Evolutionary conservation across 805 yeast genomes (phyloP).

Genomic region (Pichia manshurica): DNA sequence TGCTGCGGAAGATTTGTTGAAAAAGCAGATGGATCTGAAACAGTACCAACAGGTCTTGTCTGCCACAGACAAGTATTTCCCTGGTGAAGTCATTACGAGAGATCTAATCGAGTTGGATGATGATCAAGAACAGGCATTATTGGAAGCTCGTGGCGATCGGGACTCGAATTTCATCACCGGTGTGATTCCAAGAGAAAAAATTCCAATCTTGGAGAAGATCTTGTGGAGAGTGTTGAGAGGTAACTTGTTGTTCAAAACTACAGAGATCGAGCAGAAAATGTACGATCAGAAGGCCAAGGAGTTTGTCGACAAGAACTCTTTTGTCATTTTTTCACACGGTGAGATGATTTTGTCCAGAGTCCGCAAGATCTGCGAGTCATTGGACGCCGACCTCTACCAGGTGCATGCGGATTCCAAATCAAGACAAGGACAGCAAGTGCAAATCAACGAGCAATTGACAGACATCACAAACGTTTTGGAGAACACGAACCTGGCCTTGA

Average conservation of each 20-base stretch:
- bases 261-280: conserved; percentile 64
- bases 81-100: conserved; percentile 17
- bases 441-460: conserved; percentile 45
- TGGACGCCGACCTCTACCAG: conserved; percentile 73
- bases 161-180: conserved; percentile 64
- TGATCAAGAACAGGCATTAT: conserved; percentile 30
- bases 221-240: conserved; percentile 93
- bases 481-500: conserved; percentile 47
- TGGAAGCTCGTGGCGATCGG: conserved; percentile 34
- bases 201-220: conserved; percentile 69
- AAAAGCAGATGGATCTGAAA: conserved; percentile 56
- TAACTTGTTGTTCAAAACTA: conserved; percentile 71
- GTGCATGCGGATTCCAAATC: conserved; percentile 41
- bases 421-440: conserved; percentile 35
- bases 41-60: conserved; percentile 64
- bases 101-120: conserved; percentile 28
- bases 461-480: conserved; percentile 47
- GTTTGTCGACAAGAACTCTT: conserved; percentile 67
- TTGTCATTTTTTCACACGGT: conserved; percentile 92
- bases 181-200: conserved; percentile 66
- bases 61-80: conserved; percentile 46
- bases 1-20: conserved; percentile 58
- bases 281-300: conserved; percentile 55
- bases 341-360: conserved; percentile 63
- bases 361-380: conserved; percentile 78